Percentiles rank a stretch among this genome's conserved stretches.
Conservation (phyloP, 176 grass and related monocot species). For the Aegilops longissima region DNA sequence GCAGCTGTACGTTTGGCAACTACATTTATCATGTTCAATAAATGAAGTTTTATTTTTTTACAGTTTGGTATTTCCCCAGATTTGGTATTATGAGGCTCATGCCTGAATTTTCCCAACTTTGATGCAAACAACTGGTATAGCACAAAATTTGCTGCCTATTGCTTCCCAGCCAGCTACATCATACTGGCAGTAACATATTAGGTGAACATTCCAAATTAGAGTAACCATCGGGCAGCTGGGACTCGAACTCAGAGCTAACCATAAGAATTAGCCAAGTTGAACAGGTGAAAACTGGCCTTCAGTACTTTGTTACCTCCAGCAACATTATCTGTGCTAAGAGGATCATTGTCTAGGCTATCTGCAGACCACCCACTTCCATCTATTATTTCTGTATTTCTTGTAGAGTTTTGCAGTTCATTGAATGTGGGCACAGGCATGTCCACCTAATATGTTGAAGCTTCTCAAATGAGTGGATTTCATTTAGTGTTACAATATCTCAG, state of each 20-base stretch:
- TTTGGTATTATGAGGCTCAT: not conserved
- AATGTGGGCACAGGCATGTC: not conserved
- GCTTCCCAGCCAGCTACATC: not conserved
- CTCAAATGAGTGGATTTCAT: constrained; percentile 1
- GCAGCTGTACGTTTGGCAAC: constrained; percentile 44
- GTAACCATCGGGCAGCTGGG: not conserved
- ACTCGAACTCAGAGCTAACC: constrained; percentile 8
- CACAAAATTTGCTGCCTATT: not conserved
- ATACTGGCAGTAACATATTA: not conserved
- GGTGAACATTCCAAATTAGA: not conserved
- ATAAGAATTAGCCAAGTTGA: not conserved
- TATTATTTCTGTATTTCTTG: not conserved
- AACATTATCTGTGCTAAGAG: not conserved
- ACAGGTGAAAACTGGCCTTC: not conserved
- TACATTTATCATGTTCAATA: not conserved
- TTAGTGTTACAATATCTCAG: not conserved
- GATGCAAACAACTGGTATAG: not conserved
- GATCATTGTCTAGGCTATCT: constrained; percentile 1
- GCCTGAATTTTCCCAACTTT: constrained; percentile 1
- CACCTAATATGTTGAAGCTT: not conserved
- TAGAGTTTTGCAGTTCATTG: not conserved
- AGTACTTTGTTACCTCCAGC: not conserved
- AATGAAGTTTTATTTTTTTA: constrained; percentile 11
- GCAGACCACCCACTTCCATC: not conserved
- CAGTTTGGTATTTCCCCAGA: constrained; percentile 23